These are phyloP conservation scores for Micromonas commoda DNA, from an alignment of 139 green algal species.

Conservation along the genomic window DNA sequence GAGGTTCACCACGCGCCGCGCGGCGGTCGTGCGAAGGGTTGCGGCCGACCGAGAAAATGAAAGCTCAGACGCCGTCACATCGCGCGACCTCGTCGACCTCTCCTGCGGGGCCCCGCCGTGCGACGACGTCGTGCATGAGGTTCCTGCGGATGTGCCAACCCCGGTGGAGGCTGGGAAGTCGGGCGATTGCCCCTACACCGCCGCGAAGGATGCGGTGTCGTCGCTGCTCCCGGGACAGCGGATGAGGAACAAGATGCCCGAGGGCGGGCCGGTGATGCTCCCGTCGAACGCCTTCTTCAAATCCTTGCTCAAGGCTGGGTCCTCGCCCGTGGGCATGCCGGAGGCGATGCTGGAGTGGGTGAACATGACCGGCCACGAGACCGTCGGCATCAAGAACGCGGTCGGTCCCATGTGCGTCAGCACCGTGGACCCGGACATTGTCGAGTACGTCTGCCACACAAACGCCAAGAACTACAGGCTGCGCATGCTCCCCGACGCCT, in stretches of 20 bases:
- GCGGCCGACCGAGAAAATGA: too few relatives aligned
- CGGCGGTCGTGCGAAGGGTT: too few relatives aligned
- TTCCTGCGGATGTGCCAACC: too few relatives aligned
- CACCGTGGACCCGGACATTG: constrained; percentile 43
- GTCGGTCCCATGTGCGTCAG: constrained; percentile 24
- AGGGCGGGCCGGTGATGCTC: background rate
- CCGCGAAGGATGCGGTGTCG: too few relatives aligned
- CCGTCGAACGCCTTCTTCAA: constrained; percentile 4
- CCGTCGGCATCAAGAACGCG: constrained; percentile 22
- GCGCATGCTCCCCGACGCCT: constrained; percentile 64
- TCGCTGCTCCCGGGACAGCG: background rate
- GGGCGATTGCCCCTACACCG: too few relatives aligned
- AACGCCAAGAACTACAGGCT: constrained; percentile 60
- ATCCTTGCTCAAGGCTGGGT: constrained; percentile 9
- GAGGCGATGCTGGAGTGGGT: constrained; percentile 28
- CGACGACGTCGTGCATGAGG: too few relatives aligned
- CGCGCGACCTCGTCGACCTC: too few relatives aligned
- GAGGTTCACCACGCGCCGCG: too few relatives aligned
- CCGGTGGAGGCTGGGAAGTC: too few relatives aligned
- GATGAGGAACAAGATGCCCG: background rate
- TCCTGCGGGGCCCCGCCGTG: too few relatives aligned
- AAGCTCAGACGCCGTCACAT: too few relatives aligned
- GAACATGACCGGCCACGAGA: background rate
- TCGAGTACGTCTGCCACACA: constrained; percentile 53
- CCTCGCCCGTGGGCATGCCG: constrained; percentile 18